These are phyloP conservation scores for Coemansia sp. DNA, from an alignment of 192 early-diverging fungal genomes.

Conservation along the genomic window DNA sequence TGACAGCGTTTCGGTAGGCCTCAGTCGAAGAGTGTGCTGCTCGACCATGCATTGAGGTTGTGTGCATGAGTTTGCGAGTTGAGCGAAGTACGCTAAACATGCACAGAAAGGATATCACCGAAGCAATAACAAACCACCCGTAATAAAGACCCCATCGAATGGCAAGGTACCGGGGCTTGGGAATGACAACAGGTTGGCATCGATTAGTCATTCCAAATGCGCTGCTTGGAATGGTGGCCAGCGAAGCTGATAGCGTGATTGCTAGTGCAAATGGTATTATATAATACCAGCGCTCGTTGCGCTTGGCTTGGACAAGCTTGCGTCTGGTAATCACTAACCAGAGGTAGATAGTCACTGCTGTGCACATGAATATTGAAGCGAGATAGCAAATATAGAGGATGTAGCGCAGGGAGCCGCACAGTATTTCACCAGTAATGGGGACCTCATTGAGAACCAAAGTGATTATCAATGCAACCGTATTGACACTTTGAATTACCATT, in stretches of 20 bases:
- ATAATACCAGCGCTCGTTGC: slow-evolving; percentile 54
- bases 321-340: slow-evolving; percentile 53
- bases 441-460: slow-evolving; percentile 34
- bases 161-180: slow-evolving; percentile 19
- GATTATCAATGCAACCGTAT: slow-evolving; percentile 35
- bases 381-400: slow-evolving; percentile 48
- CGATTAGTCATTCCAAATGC: slow-evolving; percentile 28
- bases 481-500: slow-evolving; percentile 42
- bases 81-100: slow-evolving; percentile 46
- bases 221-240: slow-evolving; percentile 39
- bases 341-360: slow-evolving; percentile 41
- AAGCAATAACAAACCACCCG: slow-evolving; percentile 48
- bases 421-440: slow-evolving; percentile 10
- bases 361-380: slow-evolving; percentile 51
- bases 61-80: slow-evolving; percentile 32
- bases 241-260: slow-evolving; percentile 22
- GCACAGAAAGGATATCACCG: slow-evolving; percentile 38
- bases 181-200: slow-evolving; percentile 21
- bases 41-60: slow-evolving; percentile 16
- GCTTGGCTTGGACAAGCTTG: slow-evolving; percentile 31
- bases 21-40: slow-evolving; percentile 25
- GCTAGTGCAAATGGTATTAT: slow-evolving; percentile 40
- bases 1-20: slow-evolving; percentile 43
- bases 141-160: slow-evolving; percentile 52
- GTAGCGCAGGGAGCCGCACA: slow-evolving; percentile 46